phyloP scores from a whole-genome alignment of 345 rosid species.

The Erucastrum elatum region DNA sequence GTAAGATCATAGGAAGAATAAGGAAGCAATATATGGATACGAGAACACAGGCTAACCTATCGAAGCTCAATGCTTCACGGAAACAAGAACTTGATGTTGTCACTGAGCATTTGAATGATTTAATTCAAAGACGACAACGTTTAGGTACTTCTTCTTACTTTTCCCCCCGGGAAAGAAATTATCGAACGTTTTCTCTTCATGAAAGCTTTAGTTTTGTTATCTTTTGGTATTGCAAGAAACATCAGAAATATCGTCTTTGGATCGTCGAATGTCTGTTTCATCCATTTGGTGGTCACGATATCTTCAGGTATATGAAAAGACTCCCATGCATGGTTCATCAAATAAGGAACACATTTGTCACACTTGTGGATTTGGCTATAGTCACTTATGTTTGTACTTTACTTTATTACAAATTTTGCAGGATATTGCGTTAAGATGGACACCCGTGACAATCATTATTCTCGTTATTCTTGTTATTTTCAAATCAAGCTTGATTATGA shows the following conservation, averaged over 20 bases:
- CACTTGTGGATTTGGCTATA: background rate
- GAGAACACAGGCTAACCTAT: conserved; percentile 58
- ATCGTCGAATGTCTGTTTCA: conserved; percentile 23
- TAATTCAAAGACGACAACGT: conserved; percentile 42
- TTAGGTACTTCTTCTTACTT: conserved; percentile 34
- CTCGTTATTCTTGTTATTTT: conserved; percentile 44
- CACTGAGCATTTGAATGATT: conserved; percentile 44
- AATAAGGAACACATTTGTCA: conserved; percentile 5
- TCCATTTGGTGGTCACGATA: conserved; percentile 50
- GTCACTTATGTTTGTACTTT: background rate
- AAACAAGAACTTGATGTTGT: conserved; percentile 40
- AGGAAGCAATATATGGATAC: conserved; percentile 59
- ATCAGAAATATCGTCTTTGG: conserved; percentile 19
- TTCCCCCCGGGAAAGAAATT: background rate
- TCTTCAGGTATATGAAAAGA: conserved; percentile 46
- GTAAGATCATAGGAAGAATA: conserved; percentile 51
- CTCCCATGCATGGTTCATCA: background rate
- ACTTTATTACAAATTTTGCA: conserved; percentile 20
- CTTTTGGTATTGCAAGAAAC: conserved; percentile 31
- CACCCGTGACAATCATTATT: conserved; percentile 46
- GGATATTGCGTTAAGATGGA: conserved; percentile 62
- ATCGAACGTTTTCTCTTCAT: background rate
- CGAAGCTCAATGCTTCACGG: conserved; percentile 48
- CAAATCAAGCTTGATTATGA: conserved; percentile 43
- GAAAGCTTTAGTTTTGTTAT: background rate